A percentile compares a stretch with the other conserved stretches of the same genome.
Conservation (phyloP, 345 rosid genomes). For the Populus tremula region DNA sequence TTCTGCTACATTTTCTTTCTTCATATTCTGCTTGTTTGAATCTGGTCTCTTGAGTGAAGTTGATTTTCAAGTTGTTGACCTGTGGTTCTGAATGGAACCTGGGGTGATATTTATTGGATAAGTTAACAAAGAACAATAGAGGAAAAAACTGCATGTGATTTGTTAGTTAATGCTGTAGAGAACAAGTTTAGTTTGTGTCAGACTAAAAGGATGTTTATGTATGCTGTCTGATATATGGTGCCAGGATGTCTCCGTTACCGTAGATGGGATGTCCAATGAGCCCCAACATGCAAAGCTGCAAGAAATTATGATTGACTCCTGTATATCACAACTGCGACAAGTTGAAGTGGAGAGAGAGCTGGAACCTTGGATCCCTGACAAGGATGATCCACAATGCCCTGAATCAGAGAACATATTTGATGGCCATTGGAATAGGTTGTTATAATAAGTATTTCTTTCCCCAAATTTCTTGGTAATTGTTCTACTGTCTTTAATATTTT, state of each 20-base stretch:
- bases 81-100: background rate
- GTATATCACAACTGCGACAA: constrained; percentile 59
- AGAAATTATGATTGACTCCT: constrained; percentile 78
- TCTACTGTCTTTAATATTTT: background rate
- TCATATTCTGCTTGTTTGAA: constrained; percentile 2
- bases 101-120: background rate
- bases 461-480: constrained; percentile 20
- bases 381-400: constrained; percentile 54
- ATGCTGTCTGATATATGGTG: constrained; percentile 11
- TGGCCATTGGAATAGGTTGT: constrained; percentile 59
- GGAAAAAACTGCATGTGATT: background rate
- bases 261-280: constrained; percentile 52
- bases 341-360: constrained; percentile 73
- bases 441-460: constrained; percentile 11
- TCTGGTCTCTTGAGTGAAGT: constrained; percentile 9
- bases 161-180: background rate
- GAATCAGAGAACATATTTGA: constrained; percentile 75
- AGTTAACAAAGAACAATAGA: background rate
- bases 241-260: constrained; percentile 77
- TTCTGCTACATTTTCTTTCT: constrained; percentile 28
- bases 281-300: constrained; percentile 48
- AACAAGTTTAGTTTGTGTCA: background rate
- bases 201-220: background rate
- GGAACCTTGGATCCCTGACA: constrained; percentile 83
- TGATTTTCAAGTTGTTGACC: constrained; percentile 2